Base-by-base conservation (phyloP, 805 yeast genomes). In the Candida tammaniensis region DNA sequence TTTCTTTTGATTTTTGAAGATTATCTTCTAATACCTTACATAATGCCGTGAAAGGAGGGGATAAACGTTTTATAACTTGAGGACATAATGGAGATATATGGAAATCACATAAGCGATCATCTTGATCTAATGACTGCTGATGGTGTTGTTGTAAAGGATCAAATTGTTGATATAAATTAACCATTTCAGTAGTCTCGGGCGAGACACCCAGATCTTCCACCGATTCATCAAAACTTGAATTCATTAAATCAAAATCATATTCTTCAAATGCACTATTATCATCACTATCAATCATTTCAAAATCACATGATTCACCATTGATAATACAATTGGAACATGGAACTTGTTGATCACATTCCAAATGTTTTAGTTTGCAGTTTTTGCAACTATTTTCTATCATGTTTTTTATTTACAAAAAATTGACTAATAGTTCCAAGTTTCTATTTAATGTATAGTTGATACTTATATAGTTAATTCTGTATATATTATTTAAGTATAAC, bases 351-450 rank as follows among this genome's bases (percentile, higher is more conserved):
- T 33, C 36, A 33, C 36, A 33, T 9, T 33, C 31, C 7, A 33
- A 27, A 22, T 27, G n/a, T 16, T 33, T 15, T 2, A 7, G 5
- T 21, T n/a, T 15, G 12, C 36, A 33, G 12, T 27, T 33, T 33
- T 33, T 33, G 36, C 36, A 33, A 12, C 31, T 33, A 33, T 20
- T 26, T 21, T 32, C 35, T 4, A 22, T 6, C 32, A 30, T 30
- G 12, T 15, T n/a, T 10, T 24, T 12, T 5, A 4, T 24, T 24
- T n/a, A n/a, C n/a, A n/a, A n/a, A n/a, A n/a, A n/a, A n/a, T n/a
- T n/a, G n/a, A n/a, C n/a, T n/a, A n/a, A n/a, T n/a, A n/a, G n/a
- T n/a, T n/a, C n/a, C n/a, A n/a, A n/a, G n/a, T n/a, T n/a, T n/a
- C n/a, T n/a, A n/a, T n/a, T n/a, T n/a, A n/a, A n/a, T n/a, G n/a